These are phyloP conservation scores for Fusarium foetens DNA, from an alignment of 2,329 filamentous ascomycete species.

Conservation along the genomic window DNA sequence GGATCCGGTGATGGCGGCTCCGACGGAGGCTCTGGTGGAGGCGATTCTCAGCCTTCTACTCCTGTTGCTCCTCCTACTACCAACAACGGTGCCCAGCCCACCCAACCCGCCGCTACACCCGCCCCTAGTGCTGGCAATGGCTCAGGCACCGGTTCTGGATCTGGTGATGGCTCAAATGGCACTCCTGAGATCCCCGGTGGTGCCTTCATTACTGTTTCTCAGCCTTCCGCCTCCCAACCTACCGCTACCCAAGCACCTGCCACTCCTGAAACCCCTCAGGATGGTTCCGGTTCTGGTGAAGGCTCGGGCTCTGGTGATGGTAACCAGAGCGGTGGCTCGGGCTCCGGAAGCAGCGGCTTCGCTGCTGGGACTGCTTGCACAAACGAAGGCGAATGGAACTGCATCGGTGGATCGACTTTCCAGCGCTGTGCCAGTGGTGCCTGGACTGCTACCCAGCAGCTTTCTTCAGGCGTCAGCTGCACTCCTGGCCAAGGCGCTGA, in stretches of 20 bases:
- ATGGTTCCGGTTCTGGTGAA: background rate
- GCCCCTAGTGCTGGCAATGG: background rate
- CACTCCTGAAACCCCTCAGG: background rate
- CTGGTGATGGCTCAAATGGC: background rate
- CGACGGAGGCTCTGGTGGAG: background rate
- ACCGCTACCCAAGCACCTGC: slow-evolving; percentile 30
- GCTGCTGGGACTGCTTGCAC: slow-evolving; percentile 58
- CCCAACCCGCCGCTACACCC: background rate
- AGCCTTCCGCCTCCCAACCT: slow-evolving; percentile 1
- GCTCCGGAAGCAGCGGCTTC: slow-evolving; percentile 43
- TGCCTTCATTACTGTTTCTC: slow-evolving; percentile 53
- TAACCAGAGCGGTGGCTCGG: slow-evolving; percentile 9
- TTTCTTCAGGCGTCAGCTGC: slow-evolving; percentile 61
- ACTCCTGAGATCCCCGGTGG: slow-evolving; percentile 47
- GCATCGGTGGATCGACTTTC: slow-evolving; percentile 60
- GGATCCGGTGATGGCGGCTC: too few species aligned
- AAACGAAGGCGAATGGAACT: slow-evolving; percentile 64
- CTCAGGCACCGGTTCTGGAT: background rate
- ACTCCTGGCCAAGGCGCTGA: slow-evolving; percentile 52
- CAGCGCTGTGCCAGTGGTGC: slow-evolving; percentile 64
- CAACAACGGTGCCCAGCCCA: background rate
- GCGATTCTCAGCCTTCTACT: background rate
- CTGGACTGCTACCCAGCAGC: slow-evolving; percentile 57
- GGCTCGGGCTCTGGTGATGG: background rate
- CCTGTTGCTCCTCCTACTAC: slow-evolving; percentile 46